Base-by-base conservation (phyloP, 2,329 filamentous ascomycete genomes). In the Daldinia sp. region DNA sequence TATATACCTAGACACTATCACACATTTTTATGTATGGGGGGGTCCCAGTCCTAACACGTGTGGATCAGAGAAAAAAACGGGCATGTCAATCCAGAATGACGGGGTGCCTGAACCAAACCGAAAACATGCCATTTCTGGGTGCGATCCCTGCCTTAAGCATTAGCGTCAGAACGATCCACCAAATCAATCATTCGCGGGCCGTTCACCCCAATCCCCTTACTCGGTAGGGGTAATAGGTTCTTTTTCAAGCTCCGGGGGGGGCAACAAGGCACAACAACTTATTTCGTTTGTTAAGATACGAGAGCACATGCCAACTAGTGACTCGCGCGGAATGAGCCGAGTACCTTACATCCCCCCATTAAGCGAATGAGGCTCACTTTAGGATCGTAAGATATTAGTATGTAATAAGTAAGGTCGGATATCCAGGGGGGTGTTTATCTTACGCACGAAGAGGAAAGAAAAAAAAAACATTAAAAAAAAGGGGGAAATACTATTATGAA, bases 51-150 rank as follows among this genome's bases (percentile, higher is more conserved):
- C 66, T 67, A 60, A 67, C 69, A 71, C 69, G 69, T 71, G 69
- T 69, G 63, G 65, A 66, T 62, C 60, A 68, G 58, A 62, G 42
- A 26, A 42, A 69, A 39, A 64, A 68, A 68, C 41, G 59, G 68
- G 56, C 62, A 64, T 64, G 68, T 50, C 63, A 68, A 56, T 59
- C 68, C 60, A 63, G 59, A 55, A 59, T 46, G 60, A 68, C 60
- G 60, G 56, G 53, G 69, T 69, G 57, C 69, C 66, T 71, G 69
- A 71, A 44, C 69, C 63, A 71, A 67, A 67, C 69, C 69, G 65
- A 63, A 64, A 65, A 58, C 28, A 54, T 54, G 54, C 30, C 37
- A 54, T 56, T 58, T 65, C 54, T 71, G 69, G 69, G 58, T 64
- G 54, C 23, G 66, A 58, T 41, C 69, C 66, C 30, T 71, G 69